Evolutionary conservation across 441 rosid species (phyloP).

Genomic region (Viola pubescens): DNA sequence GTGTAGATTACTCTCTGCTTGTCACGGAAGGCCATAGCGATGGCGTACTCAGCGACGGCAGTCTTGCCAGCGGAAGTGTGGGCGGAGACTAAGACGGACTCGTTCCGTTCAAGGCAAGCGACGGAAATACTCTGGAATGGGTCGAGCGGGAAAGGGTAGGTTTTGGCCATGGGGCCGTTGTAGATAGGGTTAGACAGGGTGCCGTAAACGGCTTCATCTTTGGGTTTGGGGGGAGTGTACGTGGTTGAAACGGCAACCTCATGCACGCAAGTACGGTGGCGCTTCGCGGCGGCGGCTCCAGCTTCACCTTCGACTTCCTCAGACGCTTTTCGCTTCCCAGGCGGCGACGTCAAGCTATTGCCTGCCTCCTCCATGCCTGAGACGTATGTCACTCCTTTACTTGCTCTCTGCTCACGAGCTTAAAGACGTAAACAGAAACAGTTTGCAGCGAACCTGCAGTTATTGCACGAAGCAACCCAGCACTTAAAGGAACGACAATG

Average conservation of each 20-base stretch:
- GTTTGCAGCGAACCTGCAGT: too few relatives aligned
- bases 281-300: neutral
- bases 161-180: conserved; percentile 75
- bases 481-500: too few relatives aligned
- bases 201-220: conserved; percentile 57
- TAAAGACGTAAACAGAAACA: too few relatives aligned
- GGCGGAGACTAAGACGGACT: conserved; percentile 92
- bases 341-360: neutral
- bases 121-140: conserved; percentile 89
- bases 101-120: conserved; percentile 85
- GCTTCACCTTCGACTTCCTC: neutral
- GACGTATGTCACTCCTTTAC: too few relatives aligned
- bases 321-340: neutral
- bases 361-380: too few relatives aligned
- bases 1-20: conserved; percentile 92
- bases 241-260: conserved; percentile 85
- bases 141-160: conserved; percentile 67
- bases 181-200: conserved; percentile 66
- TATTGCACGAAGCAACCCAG: too few relatives aligned
- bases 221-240: conserved; percentile 40
- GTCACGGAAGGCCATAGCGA: conserved; percentile 92
- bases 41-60: conserved; percentile 95
- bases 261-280: conserved; percentile 68
- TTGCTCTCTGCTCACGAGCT: too few relatives aligned
- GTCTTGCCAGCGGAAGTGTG: conserved; percentile 97